Conservation (phyloP, 805 yeast genomes). For the Metschnikowia cerradonensis region DNA sequence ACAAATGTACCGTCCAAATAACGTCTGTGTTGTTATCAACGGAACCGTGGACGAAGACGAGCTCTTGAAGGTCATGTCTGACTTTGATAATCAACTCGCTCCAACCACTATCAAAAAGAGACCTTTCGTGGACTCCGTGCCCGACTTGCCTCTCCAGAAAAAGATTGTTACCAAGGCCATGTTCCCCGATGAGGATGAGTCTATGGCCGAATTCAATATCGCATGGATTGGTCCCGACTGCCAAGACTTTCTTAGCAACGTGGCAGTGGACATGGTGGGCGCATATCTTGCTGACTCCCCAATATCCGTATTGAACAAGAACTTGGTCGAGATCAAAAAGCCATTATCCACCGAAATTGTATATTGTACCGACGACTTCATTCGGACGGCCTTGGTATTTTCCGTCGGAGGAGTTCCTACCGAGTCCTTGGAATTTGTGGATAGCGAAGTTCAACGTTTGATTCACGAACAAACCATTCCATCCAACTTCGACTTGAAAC, state of each 20-base stretch:
- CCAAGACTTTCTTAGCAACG: slow-evolving; percentile 45
- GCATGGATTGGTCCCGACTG: slow-evolving; percentile 81
- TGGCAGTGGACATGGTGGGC: slow-evolving; percentile 70
- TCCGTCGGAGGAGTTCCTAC: slow-evolving; percentile 74
- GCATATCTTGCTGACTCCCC: slow-evolving; percentile 75
- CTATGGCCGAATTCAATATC: slow-evolving; percentile 68
- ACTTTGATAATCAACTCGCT: slow-evolving; percentile 59
- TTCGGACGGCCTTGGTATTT: slow-evolving; percentile 55
- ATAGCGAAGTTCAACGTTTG: slow-evolving; percentile 45
- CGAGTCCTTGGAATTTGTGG: slow-evolving; percentile 52
- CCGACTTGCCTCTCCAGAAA: slow-evolving; percentile 40
- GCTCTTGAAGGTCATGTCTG: slow-evolving; percentile 52
- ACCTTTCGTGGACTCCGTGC: slow-evolving; percentile 74
- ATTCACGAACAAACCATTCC: slow-evolving; percentile 50
- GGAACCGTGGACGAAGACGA: slow-evolving; percentile 82
- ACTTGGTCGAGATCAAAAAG: slow-evolving; percentile 73
- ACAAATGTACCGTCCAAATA: slow-evolving; percentile 72
- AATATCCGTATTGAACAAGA: slow-evolving; percentile 66
- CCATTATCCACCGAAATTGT: slow-evolving; percentile 75
- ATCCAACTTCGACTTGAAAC: slow-evolving; percentile 52
- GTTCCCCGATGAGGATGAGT: slow-evolving; percentile 88
- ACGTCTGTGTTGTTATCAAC: slow-evolving; percentile 75
- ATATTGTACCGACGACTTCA: slow-evolving; percentile 70
- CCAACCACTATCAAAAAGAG: slow-evolving; percentile 41
- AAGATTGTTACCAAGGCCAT: slow-evolving; percentile 49